A percentile compares a stretch with the other conserved stretches of the same genome.
Evolutionary conservation across 148 eudicot species (phyloP).

Genomic region (Chenopodium formosanum): DNA sequence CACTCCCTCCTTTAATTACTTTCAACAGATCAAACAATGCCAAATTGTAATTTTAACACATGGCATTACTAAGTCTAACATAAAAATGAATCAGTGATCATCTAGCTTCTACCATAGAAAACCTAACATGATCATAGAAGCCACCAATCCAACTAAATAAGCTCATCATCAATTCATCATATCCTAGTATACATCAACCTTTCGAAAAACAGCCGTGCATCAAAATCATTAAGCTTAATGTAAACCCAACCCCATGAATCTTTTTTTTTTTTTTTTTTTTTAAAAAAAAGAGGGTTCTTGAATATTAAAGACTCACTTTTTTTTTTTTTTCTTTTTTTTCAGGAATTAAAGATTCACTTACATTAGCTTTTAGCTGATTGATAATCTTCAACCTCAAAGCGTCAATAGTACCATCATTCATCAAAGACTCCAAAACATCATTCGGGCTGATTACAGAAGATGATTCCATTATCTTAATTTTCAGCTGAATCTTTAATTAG

Average conservation of each 20-base stretch:
- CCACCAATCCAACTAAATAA: not conserved
- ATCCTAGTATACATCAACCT: not conserved
- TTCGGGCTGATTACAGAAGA: slow-evolving; percentile 66
- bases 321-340: too few species aligned
- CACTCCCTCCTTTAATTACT: not conserved
- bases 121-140: not conserved
- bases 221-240: not conserved
- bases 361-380: slow-evolving; percentile 94
- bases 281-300: too few species aligned
- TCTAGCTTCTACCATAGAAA: not conserved
- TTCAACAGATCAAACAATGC: not conserved
- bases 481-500: not conserved
- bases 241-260: not conserved
- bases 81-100: too few species aligned
- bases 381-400: slow-evolving; percentile 79
- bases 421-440: slow-evolving; percentile 77
- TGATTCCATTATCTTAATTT: slow-evolving; percentile 37
- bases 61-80: not conserved
- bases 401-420: slow-evolving; percentile 94
- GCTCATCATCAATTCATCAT: too few species aligned
- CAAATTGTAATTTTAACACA: not conserved
- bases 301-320: not conserved
- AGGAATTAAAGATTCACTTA: slow-evolving; percentile 20
- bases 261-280: too few species aligned
- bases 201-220: not conserved